Conservation (phyloP, 2,329 filamentous ascomycete species). For the Ascocoryne sarcoides region DNA sequence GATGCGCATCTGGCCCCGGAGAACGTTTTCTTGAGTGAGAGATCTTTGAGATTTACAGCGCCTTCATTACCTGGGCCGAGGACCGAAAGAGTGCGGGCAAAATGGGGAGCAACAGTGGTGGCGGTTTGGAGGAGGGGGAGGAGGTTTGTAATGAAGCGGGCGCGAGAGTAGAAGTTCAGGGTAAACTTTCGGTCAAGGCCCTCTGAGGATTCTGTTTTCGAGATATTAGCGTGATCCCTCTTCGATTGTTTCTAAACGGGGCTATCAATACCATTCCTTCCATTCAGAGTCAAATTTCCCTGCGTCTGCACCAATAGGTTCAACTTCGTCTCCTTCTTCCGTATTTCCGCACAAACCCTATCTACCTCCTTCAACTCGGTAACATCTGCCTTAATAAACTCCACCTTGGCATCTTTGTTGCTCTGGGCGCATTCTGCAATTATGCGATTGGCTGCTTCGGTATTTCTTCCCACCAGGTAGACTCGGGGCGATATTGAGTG, state of each 20-base stretch:
- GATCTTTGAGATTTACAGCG: constrained; percentile 36
- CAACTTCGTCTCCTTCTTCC: constrained; percentile 39
- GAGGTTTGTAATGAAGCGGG: constrained; percentile 47
- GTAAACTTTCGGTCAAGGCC: constrained; percentile 23
- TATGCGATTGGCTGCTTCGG: constrained; percentile 33
- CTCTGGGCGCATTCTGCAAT: constrained; percentile 33
- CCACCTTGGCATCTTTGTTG: constrained; percentile 37
- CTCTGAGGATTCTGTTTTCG: constrained; percentile 19
- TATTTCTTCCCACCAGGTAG: constrained; percentile 41
- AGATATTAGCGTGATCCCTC: background rate
- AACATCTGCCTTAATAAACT: constrained; percentile 39
- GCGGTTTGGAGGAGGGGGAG: constrained; percentile 40
- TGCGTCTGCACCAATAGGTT: constrained; percentile 47
- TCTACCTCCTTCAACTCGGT: constrained; percentile 41
- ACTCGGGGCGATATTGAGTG: constrained; percentile 33
- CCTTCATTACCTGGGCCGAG: constrained; percentile 45
- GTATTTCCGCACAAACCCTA: constrained; percentile 40
- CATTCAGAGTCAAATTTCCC: constrained; percentile 33
- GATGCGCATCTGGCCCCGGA: constrained; percentile 13
- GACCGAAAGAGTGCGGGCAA: constrained; percentile 48
- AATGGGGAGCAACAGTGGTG: constrained; percentile 30
- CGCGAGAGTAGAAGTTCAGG: constrained; percentile 44
- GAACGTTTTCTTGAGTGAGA: constrained; percentile 25
- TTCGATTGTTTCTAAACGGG: background rate
- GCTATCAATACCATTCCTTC: constrained; percentile 18